phyloP scores from a whole-genome alignment of 345 rosid species.

The Rhizophora mangle region DNA sequence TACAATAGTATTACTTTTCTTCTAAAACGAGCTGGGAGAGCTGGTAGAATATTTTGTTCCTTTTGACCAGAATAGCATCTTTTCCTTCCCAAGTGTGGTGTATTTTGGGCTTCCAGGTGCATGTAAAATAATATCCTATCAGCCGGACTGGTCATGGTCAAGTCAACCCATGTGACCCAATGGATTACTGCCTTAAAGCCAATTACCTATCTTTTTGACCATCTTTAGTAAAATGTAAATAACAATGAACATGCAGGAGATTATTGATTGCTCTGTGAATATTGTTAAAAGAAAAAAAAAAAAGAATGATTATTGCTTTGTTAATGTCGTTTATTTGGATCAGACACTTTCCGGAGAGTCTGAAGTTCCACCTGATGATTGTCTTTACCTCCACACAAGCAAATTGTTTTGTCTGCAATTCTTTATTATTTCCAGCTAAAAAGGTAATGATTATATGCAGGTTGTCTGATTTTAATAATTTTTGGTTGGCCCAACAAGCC shows the following conservation, averaged over 20 bases:
- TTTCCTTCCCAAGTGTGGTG: not conserved
- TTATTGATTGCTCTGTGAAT: slow-evolving; percentile 2
- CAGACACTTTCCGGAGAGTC: slow-evolving; percentile 12
- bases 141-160: not conserved
- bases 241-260: slow-evolving; percentile 10
- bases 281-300: not conserved
- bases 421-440: not conserved
- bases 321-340: slow-evolving; percentile 15
- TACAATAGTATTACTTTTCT: slow-evolving; percentile 5
- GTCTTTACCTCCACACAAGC: not conserved
- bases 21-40: slow-evolving; percentile 17
- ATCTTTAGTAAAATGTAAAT: not conserved
- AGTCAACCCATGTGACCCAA: slow-evolving; percentile 19
- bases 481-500: slow-evolving; percentile 11
- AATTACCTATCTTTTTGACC: not conserved
- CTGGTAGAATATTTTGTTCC: slow-evolving; percentile 2
- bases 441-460: not conserved
- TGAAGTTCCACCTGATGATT: slow-evolving; percentile 9
- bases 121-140: not conserved
- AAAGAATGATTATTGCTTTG: not conserved
- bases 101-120: not conserved
- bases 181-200: slow-evolving; percentile 5
- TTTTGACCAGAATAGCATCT: slow-evolving; percentile 18
- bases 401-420: slow-evolving; percentile 10
- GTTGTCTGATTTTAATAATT: not conserved